Percentiles rank a stretch among this genome's conserved stretches.
Conservation (phyloP, 352 stramenopile species). For the Pythium pectinolyticum region DNA sequence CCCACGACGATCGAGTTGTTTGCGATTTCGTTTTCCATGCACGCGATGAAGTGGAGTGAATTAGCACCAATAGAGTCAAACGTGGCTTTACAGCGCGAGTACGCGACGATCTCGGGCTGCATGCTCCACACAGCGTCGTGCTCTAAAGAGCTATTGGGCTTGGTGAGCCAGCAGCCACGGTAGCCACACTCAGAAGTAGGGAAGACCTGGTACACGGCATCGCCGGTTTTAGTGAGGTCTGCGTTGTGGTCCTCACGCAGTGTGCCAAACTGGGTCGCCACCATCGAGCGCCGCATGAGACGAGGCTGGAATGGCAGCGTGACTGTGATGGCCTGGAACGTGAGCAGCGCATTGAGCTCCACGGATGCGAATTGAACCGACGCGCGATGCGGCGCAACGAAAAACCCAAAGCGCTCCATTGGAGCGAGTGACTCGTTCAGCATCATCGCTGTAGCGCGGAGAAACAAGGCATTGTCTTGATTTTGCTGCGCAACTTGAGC, state of each 20-base stretch:
- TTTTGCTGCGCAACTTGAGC: background rate
- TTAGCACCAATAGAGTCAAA: constrained; percentile 12
- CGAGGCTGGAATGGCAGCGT: constrained; percentile 16
- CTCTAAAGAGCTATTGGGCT: constrained; percentile 11
- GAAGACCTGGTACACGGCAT: constrained; percentile 18
- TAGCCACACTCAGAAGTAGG: constrained; percentile 17
- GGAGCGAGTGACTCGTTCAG: constrained; percentile 11
- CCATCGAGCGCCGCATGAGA: constrained; percentile 4
- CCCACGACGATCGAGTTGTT: constrained; percentile 19
- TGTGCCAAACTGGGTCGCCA: constrained; percentile 11
- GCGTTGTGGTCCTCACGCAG: constrained; percentile 10
- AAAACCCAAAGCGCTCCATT: constrained; percentile 15
- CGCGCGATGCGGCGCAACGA: background rate
- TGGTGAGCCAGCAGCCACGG: constrained; percentile 18
- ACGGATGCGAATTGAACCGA: constrained; percentile 14
- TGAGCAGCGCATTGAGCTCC: background rate
- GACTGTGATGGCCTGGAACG: constrained; percentile 20
- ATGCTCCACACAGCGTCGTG: constrained; percentile 7
- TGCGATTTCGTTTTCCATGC: constrained; percentile 5
- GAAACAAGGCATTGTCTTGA: background rate
- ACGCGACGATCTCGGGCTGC: constrained; percentile 16
- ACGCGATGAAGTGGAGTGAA: background rate
- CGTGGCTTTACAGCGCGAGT: constrained; percentile 10
- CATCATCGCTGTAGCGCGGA: constrained; percentile 8
- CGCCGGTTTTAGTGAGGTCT: constrained; percentile 1